Evolutionary conservation across 345 rosid genomes (phyloP).

Genomic region (Microcos paniculata): DNA sequence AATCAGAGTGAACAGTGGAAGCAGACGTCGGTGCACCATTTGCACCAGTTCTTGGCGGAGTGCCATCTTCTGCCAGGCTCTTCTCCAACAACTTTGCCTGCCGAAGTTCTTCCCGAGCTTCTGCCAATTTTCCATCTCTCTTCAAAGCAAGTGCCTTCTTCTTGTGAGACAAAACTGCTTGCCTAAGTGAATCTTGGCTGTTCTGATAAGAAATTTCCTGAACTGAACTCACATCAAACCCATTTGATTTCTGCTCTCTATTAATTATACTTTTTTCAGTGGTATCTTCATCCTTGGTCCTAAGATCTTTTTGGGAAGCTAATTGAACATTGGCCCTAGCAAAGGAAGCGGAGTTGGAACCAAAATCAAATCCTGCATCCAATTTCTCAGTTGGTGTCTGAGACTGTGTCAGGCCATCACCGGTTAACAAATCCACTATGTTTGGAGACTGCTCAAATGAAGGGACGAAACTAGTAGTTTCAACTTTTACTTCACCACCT

Average conservation of each 20-base stretch:
- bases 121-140: conserved; percentile 76
- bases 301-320: conserved; percentile 17
- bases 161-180: conserved; percentile 68
- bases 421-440: conserved; percentile 49
- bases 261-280: conserved; percentile 20
- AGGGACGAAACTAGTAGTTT: conserved; percentile 22
- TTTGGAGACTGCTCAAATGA: conserved; percentile 25
- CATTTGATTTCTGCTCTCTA: conserved; percentile 21
- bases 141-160: conserved; percentile 77
- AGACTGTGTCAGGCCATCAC: conserved; percentile 30
- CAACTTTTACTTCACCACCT: conserved; percentile 12
- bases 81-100: conserved; percentile 78
- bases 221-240: conserved; percentile 25
- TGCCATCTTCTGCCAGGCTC: conserved; percentile 41
- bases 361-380: conserved; percentile 28
- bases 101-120: conserved; percentile 79
- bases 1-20: conserved; percentile 30
- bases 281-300: conserved; percentile 3
- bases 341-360: conserved; percentile 17
- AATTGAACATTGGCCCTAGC: conserved; percentile 15
- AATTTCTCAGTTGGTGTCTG: conserved; percentile 30
- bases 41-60: conserved; percentile 27
- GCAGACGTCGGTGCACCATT: conserved; percentile 19
- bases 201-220: conserved; percentile 33
- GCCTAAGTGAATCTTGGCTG: conserved; percentile 41